Evolutionary conservation across 2,329 filamentous ascomycete genomes (phyloP), one percentile per base, ranked within the genome.

Genomic region (Byssochlamys sp.): DNA sequence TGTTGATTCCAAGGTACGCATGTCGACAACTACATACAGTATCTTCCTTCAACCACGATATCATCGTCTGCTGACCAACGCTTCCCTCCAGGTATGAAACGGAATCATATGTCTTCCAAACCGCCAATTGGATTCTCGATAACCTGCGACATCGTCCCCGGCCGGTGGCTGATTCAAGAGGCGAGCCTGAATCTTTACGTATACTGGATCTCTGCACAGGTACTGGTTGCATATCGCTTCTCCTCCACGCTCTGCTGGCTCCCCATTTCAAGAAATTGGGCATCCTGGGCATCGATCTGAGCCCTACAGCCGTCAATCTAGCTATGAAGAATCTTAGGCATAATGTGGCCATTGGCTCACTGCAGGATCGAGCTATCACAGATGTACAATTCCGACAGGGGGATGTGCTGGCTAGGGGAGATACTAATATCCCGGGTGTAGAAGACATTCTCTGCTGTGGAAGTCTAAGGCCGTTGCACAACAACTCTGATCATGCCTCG

Each of bases 181-280:
- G 27, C 5, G 28, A 28, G 31, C 19, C 19, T 24, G 61, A 63
- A 64, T 60, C 66, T 14, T 64, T 95, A 11, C 81, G 79, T 11
- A 77, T 97, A 48, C 72, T 96, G 7, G 94, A 99, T 71, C 78
- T 96, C 29, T 97, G 94, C 72, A 91, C 90, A 0, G 94, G 94
- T 9, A 90, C 89, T 4, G 94, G 94, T 3, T 96, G 92, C 73
- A 95, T 97, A 61, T 82, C 90, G 0, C 80, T 97, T 7, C 81
- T 90, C 2, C 78, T 96, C 5, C 83, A 88, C 60, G 78, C 85
- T 35, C 78, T 86, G 9, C 80, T 90, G 58, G 68, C 65, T 31
- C 63, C 69, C 2, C 65, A 71, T 24, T 71, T 77, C 54, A 64
- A 69, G 1, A 53, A 62, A 0, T 63, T 89, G 6, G 70, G 75